These are phyloP conservation scores for Penicillium lagena DNA, from an alignment of 495 filamentous ascomycete species.

Conservation along the genomic window DNA sequence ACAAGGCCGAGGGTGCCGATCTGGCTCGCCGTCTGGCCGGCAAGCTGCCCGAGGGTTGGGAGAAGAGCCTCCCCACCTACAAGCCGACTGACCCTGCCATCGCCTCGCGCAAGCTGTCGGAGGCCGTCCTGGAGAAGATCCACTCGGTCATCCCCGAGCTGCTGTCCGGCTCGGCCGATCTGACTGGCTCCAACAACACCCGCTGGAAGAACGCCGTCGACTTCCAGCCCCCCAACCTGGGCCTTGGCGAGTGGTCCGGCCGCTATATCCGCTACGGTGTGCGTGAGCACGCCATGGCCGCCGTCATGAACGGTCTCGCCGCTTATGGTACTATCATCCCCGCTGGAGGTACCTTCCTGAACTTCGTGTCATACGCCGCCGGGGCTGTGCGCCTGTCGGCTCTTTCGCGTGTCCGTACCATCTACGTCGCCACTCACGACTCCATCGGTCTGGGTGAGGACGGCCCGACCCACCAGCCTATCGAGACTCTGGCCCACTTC, in stretches of 20 bases:
- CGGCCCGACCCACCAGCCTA: conserved; percentile 97
- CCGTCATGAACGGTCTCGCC: conserved; percentile 94
- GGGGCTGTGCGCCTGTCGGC: conserved; percentile 92
- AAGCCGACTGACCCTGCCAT: conserved; percentile 78
- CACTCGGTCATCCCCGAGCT: conserved; percentile 81
- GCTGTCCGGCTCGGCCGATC: conserved; percentile 90
- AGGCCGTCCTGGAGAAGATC: conserved; percentile 86
- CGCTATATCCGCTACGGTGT: conserved; percentile 97
- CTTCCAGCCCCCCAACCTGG: conserved; percentile 87
- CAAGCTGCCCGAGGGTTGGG: conserved; percentile 92
- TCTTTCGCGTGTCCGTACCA: conserved; percentile 82
- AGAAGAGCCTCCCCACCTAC: conserved; percentile 89
- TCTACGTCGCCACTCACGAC: conserved; percentile 98
- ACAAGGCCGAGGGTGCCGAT: conserved; percentile 72
- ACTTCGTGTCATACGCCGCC: conserved; percentile 98
- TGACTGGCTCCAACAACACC: conserved; percentile 98
- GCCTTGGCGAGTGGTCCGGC: conserved; percentile 80
- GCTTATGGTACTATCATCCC: conserved; percentile 95
- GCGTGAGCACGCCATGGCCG: conserved; percentile 95
- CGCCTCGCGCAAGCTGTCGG: conserved; percentile 92
- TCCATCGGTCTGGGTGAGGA: conserved; percentile 99
- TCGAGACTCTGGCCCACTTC: conserved; percentile 99
- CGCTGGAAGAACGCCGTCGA: conserved; percentile 94
- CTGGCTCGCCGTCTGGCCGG: conserved; percentile 74
- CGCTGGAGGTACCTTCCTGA: conserved; percentile 93